Percentiles rank a stretch among this genome's conserved stretches.
Conservation (phyloP, 2,329 filamentous ascomycete species). For the Ramularia collo-cygni region DNA sequence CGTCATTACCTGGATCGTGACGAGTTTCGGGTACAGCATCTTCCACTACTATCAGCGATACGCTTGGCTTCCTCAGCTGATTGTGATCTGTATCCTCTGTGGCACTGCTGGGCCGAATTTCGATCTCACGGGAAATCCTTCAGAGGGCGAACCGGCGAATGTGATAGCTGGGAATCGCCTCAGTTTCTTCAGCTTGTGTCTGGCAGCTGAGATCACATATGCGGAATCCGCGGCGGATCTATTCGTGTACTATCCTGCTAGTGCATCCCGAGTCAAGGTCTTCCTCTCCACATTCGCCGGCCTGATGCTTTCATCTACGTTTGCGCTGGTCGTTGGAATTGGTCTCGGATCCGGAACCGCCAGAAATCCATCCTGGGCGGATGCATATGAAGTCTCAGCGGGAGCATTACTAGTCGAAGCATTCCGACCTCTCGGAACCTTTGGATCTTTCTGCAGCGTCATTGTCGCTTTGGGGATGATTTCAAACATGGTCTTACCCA, state of each 20-base stretch:
- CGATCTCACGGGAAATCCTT: slow-evolving; percentile 44
- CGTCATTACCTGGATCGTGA: slow-evolving; percentile 56
- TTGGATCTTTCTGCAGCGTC: slow-evolving; percentile 62
- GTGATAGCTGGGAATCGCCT: slow-evolving; percentile 53
- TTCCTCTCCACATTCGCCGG: slow-evolving; percentile 53
- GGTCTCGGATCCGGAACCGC: slow-evolving; percentile 55
- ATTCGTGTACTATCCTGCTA: slow-evolving; percentile 58
- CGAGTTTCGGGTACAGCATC: slow-evolving; percentile 59
- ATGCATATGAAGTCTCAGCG: slow-evolving; percentile 51
- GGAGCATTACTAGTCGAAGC: slow-evolving; percentile 60
- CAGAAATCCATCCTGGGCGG: slow-evolving; percentile 47
- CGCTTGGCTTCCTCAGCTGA: slow-evolving; percentile 57
- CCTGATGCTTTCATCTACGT: slow-evolving; percentile 51
- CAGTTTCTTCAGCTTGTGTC: slow-evolving; percentile 63
- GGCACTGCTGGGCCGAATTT: slow-evolving; percentile 56
- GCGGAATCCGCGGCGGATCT: slow-evolving; percentile 58
- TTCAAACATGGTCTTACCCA: slow-evolving; percentile 59
- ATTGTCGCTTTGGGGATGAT: slow-evolving; percentile 58
- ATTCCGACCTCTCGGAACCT: slow-evolving; percentile 51
- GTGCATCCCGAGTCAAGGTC: slow-evolving; percentile 46
- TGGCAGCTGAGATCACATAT: slow-evolving; percentile 60
- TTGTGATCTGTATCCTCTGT: slow-evolving; percentile 55
- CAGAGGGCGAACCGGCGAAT: slow-evolving; percentile 41
- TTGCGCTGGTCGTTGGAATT: slow-evolving; percentile 56
- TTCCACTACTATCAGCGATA: slow-evolving; percentile 65